Evolutionary conservation across 2,329 filamentous ascomycete genomes (phyloP), one percentile per base, ranked within the genome.

Genomic region (Fusarium drepaniforme): DNA sequence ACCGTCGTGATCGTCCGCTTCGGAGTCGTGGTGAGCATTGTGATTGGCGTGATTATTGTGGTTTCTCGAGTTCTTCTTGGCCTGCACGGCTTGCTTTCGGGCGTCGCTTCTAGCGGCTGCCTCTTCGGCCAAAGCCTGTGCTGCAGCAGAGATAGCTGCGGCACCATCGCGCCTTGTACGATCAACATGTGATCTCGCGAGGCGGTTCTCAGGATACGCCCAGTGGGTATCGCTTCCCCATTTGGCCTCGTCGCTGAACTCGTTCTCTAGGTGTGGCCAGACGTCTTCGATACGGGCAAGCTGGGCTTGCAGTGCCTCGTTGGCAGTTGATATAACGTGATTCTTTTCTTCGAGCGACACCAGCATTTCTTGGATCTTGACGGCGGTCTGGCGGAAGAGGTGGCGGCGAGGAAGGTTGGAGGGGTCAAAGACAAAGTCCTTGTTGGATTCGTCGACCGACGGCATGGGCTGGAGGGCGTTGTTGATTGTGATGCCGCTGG

Each of bases 341-440:
- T 98, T 98, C 85, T 99, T 99, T 85, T 99, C 97, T 80, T 99
- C 97, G 42, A 98, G 89, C 2, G 96, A 96, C 58, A 95, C 91
- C 53, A 98, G 91, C 87, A 98, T 93, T 77, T 96, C 93, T 75
- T 93, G 91, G 63, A 98, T 92, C 75, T 93, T 93, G 78, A 91
- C 88, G 42, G 95, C 92, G 64, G 96, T 91, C 70, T 94, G 92
- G 78, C 92, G 91, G 81, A 96, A 97, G 49, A 96, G 87, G 79
- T 93, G 90, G 75, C 94, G 91, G 74, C 92, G 90, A 63, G 88
- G 89, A 51, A 93, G 82, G 78, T 93, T 92, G 77, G 86, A 86
- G 40, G 86, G 85, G 75, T 90, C 88, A 81, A 87, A 90, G 63
- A 87, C 84, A 56, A 84, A 80, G 58, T 85, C 81, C 67, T 83